Base-by-base conservation (phyloP, 2,329 filamentous ascomycete genomes). In the Coniella vitis region DNA sequence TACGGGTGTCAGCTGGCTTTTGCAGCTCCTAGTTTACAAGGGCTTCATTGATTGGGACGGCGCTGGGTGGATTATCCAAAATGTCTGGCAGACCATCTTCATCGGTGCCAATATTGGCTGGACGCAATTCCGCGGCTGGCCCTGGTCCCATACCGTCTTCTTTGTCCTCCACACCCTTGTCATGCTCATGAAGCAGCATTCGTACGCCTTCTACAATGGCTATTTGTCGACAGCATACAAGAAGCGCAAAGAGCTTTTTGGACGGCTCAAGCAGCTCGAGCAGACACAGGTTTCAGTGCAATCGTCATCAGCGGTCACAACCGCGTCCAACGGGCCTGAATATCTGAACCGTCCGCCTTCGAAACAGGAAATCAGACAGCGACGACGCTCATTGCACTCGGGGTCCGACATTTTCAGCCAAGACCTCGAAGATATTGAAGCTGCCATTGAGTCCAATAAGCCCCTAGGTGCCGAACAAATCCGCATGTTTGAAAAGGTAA, bases 181-280 rank as follows among this genome's bases (percentile, higher is more conserved):
- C 3, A 84, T 90, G 74, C 62, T 90, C 20, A 90, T 90, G 87
- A 91, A 91, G 69, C 85, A 89, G 65, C 87, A 90, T 61, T 85
- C 82, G 16, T 90, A 87, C 59, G 76, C 83, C 4, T 88, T 87
- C 56, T 90, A 88, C 64, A 90, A 90, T 57, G 86, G 87, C 7
- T 78, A 90, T 54, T 69, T 84, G 44, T 88, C 77, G 3, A 75
- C 78, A 17, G 69, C 79, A 3, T 79, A 81, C 58, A 73, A 76
- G 50, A 70, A 69, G 48, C 69, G 76, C 2, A 56, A 60, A 10
- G 59, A 63, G n/a, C 62, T 79, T n/a, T 60, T 69, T 9, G 60
- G 57, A 4, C 73, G 70, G 49, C 63, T 87, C 21, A 72, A 76
- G 48, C 73, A 81, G 54, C 70, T 88, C 2, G 76, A 83, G 25